Evolutionary conservation across 2,329 filamentous ascomycete genomes (phyloP).

Genomic region (Paraphaeosphaeria sporulosa): DNA sequence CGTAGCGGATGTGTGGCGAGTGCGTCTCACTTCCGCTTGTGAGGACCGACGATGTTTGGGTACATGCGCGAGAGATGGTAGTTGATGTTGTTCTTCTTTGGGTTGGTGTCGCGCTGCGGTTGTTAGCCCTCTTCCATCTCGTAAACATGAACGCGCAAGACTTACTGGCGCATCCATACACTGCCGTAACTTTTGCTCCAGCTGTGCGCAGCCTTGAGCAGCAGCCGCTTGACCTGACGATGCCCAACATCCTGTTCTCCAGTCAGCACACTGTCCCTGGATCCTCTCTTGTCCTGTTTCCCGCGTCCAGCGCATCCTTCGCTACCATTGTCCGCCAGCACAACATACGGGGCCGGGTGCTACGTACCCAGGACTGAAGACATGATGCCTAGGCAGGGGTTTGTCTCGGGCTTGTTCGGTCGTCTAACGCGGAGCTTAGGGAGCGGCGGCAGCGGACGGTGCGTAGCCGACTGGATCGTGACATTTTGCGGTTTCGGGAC

Average conservation of each 20-base stretch:
- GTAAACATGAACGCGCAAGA: conserved; percentile 29
- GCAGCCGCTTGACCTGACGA: conserved; percentile 70
- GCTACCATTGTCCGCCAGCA: background rate
- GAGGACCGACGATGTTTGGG: conserved; percentile 73
- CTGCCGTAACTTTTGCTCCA: conserved; percentile 67
- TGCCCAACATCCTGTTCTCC: conserved; percentile 77
- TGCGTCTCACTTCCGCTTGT: conserved; percentile 66
- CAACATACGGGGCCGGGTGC: background rate
- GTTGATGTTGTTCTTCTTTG: conserved; percentile 83
- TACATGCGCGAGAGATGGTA: conserved; percentile 85
- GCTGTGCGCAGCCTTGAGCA: conserved; percentile 64
- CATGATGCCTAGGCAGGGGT: conserved; percentile 73
- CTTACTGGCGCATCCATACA: conserved; percentile 84
- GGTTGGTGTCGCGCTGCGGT: conserved; percentile 61
- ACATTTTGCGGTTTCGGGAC: conserved; percentile 46
- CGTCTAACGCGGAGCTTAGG: conserved; percentile 70
- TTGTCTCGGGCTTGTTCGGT: conserved; percentile 68
- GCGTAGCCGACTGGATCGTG: conserved; percentile 46
- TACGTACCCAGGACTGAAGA: conserved; percentile 68
- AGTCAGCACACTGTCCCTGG: conserved; percentile 23
- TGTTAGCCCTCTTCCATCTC: background rate
- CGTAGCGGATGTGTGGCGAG: background rate
- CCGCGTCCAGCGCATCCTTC: conserved; percentile 14
- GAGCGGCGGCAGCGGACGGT: conserved; percentile 64
- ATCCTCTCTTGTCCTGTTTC: background rate